A percentile compares a stretch with the other conserved stretches of the same genome.
Conservation (phyloP, 139 green algal genomes). For the Chlorella ohadii region DNA sequence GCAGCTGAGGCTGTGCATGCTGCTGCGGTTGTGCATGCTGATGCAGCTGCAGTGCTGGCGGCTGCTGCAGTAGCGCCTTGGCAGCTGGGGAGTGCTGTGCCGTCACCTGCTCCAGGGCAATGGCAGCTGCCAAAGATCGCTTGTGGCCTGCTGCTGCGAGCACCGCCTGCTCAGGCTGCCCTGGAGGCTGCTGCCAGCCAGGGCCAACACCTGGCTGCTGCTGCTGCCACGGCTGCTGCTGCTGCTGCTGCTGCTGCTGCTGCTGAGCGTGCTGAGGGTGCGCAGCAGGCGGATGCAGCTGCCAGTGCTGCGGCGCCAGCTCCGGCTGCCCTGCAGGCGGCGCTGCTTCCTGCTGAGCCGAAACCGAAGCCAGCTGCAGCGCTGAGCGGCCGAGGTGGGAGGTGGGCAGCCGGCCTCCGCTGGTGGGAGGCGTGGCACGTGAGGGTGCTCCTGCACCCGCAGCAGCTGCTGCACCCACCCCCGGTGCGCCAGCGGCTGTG, state of each 20-base stretch:
- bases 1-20: neutral
- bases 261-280: neutral
- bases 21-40: neutral
- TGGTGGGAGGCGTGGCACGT: neutral
- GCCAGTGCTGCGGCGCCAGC: neutral
- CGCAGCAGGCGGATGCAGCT: neutral
- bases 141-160: neutral
- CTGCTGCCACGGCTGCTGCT: neutral
- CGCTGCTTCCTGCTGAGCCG: neutral
- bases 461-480: neutral
- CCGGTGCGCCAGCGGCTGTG: too few relatives aligned
- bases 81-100: constrained; percentile 18
- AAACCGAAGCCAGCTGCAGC: neutral
- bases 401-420: neutral
- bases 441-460: neutral
- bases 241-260: neutral
- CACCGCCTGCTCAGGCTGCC: neutral
- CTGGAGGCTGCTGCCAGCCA: neutral
- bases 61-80: neutral
- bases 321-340: neutral
- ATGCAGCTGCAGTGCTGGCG: too few relatives aligned
- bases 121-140: neutral
- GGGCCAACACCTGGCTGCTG: neutral
- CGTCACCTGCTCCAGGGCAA: neutral
- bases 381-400: constrained; percentile 30